Evolutionary conservation across 2,329 filamentous ascomycete species (phyloP).

Genomic region (Aspergillus jensenii): DNA sequence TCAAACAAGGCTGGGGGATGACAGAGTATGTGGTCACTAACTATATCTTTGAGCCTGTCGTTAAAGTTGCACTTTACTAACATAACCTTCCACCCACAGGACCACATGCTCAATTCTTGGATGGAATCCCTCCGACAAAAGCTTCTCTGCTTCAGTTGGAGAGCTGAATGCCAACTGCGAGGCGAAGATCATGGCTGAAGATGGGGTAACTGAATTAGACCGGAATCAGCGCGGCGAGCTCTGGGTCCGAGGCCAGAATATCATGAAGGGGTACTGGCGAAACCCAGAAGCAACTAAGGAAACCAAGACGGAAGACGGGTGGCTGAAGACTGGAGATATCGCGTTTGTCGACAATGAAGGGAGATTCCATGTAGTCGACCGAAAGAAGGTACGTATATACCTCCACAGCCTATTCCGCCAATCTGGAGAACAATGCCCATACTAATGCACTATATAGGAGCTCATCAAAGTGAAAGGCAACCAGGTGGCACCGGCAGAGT

Average conservation of each 20-base stretch:
- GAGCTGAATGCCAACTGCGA: conserved; percentile 67
- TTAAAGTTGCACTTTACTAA: not conserved
- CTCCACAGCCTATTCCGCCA: not conserved
- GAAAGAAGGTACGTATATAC: conserved; percentile 60
- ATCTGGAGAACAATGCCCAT: not conserved
- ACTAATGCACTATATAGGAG: conserved; percentile 41
- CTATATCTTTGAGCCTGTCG: too few relatives aligned
- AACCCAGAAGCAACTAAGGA: conserved; percentile 66
- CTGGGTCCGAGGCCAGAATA: conserved; percentile 69
- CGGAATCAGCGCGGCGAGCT: conserved; percentile 65
- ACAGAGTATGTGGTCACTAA: conserved; percentile 58
- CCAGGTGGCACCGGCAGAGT: conserved; percentile 61
- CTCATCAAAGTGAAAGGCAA: conserved; percentile 64
- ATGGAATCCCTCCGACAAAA: conserved; percentile 58
- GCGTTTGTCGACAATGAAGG: conserved; percentile 59
- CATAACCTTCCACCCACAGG: conserved; percentile 24
- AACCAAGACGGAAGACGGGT: conserved; percentile 63
- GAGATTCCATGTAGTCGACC: conserved; percentile 68
- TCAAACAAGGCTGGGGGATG: conserved; percentile 84
- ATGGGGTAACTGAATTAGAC: conserved; percentile 50
- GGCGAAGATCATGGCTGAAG: conserved; percentile 62
- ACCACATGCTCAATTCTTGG: conserved; percentile 67
- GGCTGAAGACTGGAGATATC: conserved; percentile 72
- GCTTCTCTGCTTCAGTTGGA: conserved; percentile 55
- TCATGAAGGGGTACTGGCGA: conserved; percentile 76